These are phyloP conservation scores for Sugiyamaella lignohabitans DNA, from an alignment of 805 yeast species.

Conservation along the genomic window DNA sequence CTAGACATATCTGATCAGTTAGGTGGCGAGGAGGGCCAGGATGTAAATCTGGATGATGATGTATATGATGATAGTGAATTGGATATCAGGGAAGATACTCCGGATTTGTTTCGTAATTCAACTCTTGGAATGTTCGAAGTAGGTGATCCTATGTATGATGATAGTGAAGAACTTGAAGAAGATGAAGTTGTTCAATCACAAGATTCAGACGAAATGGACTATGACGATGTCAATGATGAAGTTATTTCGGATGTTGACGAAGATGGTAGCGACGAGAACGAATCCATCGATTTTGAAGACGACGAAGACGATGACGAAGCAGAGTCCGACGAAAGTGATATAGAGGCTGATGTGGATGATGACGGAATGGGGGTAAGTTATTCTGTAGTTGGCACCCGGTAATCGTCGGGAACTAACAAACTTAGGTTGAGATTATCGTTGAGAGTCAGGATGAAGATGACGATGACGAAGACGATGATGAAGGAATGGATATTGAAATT, in stretches of 20 bases:
- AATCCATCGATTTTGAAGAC: neutral
- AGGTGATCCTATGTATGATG: constrained; percentile 61
- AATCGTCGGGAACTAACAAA: neutral
- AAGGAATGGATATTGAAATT: constrained; percentile 8
- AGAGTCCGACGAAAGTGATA: constrained; percentile 27
- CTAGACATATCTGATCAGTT: constrained; percentile 24
- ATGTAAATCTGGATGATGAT: constrained; percentile 47
- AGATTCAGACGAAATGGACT: constrained; percentile 18
- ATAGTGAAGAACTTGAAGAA: constrained; percentile 33
- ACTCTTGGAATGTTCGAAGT: constrained; percentile 93
- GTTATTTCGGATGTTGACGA: constrained; percentile 24
- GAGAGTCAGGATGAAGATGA: constrained; percentile 18
- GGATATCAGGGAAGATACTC: constrained; percentile 54
- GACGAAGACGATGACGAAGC: constrained; percentile 32
- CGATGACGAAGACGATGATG: constrained; percentile 15
- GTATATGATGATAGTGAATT: constrained; percentile 31
- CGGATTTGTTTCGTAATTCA: constrained; percentile 79
- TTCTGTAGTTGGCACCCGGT: constrained; percentile 20
- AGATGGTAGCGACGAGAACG: constrained; percentile 14
- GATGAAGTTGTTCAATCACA: constrained; percentile 3
- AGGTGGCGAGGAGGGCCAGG: constrained; percentile 30
- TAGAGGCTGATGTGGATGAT: constrained; percentile 27
- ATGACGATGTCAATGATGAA: constrained; percentile 23
- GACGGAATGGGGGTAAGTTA: constrained; percentile 34
- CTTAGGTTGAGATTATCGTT: constrained; percentile 16